Conservation (phyloP, 306 rosid genomes). For the Sophora flavescens region DNA sequence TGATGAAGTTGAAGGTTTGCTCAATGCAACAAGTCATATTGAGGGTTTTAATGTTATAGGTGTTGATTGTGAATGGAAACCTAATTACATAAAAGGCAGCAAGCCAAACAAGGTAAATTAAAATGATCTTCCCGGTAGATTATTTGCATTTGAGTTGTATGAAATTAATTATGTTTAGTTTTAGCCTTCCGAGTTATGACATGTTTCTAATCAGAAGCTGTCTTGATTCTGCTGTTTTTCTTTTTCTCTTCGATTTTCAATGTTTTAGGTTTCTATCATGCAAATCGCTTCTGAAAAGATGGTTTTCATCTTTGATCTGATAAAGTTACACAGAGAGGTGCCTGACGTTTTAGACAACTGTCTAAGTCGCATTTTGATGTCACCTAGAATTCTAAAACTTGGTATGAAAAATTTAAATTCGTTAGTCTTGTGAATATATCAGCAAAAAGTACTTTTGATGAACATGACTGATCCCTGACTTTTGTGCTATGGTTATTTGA, state of each 20-base stretch:
- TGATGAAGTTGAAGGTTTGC: constrained; percentile 72
- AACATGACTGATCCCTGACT: constrained; percentile 11
- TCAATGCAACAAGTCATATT: constrained; percentile 67
- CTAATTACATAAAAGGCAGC: constrained; percentile 79
- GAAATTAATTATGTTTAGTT: constrained; percentile 20
- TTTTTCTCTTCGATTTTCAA: constrained; percentile 32
- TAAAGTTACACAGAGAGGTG: constrained; percentile 73
- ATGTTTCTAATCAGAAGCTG: constrained; percentile 32
- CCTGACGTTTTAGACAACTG: constrained; percentile 70
- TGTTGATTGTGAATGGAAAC: constrained; percentile 99
- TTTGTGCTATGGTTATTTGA: constrained; percentile 39
- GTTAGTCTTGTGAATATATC: constrained; percentile 26
- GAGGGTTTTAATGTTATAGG: constrained; percentile 89
- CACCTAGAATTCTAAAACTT: constrained; percentile 85
- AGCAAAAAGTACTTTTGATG: constrained; percentile 12
- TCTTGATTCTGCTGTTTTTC: constrained; percentile 28
- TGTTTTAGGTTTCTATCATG: constrained; percentile 93
- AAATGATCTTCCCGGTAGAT: constrained; percentile 29
- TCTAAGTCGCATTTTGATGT: constrained; percentile 76
- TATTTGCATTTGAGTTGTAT: constrained; percentile 25
- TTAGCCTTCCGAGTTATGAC: constrained; percentile 12
- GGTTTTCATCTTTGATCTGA: constrained; percentile 82
- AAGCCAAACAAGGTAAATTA: constrained; percentile 82
- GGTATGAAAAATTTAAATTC: constrained; percentile 63
- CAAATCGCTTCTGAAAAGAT: constrained; percentile 88